Base-by-base conservation (phyloP, 768 basidiomycete species). In the Hypsizygus marmoreus region DNA sequence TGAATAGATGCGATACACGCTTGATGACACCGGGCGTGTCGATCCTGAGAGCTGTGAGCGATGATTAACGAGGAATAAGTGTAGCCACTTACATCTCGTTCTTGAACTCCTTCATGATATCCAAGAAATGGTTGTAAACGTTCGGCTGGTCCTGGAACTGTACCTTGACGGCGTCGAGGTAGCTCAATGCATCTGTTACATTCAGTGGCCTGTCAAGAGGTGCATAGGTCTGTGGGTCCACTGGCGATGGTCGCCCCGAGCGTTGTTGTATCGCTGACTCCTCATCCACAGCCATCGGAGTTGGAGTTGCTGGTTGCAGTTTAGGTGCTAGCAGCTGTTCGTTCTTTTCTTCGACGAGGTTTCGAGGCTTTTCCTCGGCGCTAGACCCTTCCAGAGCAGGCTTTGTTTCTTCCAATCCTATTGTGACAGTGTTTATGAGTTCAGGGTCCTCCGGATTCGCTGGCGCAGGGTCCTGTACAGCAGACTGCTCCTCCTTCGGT, bases 51-150 rank as follows among this genome's bases (percentile, higher is more conserved):
- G 23, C 53, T 3, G 35, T 32, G 83, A 84, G 67, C 82, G 11
- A 12, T 16, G 16, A 31, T 37, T 37, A 49, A 43, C 17, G 0
- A 37, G 29, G 23, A 31, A 36, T n/a, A 22, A 40, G 10, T 8
- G 36, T 23, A 17, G 4, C n/a, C 12, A 79, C 86, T 59, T 58
- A 90, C 90, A 75, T 71, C 62, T 95, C 91, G 57, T 91, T 91
- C 72, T 99, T 98, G 70, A 99, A 99, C 67, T 98, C 94, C 72
- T 97, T 97, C 97, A 97, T 97, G 61, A 97, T 95, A 64, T 95
- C 92, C 65, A 95, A 70, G 58, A 94, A 94, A 53, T 87, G 80
- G 68, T 97, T 95, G 68, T 97, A 97, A 31, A 95, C 91, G 60
- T 92, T 89, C n/a, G 93, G 92, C 64, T 90, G 84, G 65, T 93